These are phyloP conservation scores for Combretum micranthum DNA, from an alignment of 345 rosid genomes.

Conservation along the genomic window DNA sequence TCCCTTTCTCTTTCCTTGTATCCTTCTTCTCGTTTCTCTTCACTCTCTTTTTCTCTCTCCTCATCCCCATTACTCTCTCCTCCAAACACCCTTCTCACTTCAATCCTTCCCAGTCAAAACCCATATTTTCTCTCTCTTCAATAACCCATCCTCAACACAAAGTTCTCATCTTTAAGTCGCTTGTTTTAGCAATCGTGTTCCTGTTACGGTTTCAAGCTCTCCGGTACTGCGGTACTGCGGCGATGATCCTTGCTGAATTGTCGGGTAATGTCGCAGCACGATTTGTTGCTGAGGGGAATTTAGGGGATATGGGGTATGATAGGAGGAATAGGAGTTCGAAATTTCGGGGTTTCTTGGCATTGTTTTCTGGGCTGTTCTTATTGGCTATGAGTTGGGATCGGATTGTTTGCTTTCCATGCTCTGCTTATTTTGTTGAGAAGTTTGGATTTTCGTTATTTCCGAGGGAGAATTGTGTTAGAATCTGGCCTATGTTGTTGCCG, in stretches of 20 bases:
- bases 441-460: slow-evolving; percentile 40
- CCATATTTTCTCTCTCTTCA: slow-evolving; percentile 32
- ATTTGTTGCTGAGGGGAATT: slow-evolving; percentile 27
- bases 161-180: slow-evolving; percentile 42
- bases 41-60: slow-evolving; percentile 34
- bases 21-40: slow-evolving; percentile 53
- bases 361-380: slow-evolving; percentile 56
- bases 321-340: slow-evolving; percentile 22
- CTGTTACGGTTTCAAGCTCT: slow-evolving; percentile 87
- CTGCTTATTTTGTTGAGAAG: slow-evolving; percentile 28
- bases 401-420: slow-evolving; percentile 70
- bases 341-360: slow-evolving; percentile 53
- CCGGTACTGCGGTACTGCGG: slow-evolving; percentile 81
- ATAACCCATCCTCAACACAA: slow-evolving; percentile 50
- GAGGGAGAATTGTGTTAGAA: slow-evolving; percentile 51
- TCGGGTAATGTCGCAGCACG: slow-evolving; percentile 72
- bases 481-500: slow-evolving; percentile 83
- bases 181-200: slow-evolving; percentile 52
- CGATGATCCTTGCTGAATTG: slow-evolving; percentile 88
- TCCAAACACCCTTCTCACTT: slow-evolving; percentile 14
- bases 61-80: slow-evolving; percentile 23
- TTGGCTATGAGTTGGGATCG: slow-evolving; percentile 89
- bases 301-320: slow-evolving; percentile 12
- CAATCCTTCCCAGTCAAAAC: slow-evolving; percentile 11
- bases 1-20: slow-evolving; percentile 46